Evolutionary conservation across 192 early-diverging fungal genomes (phyloP).

Genomic region (Coemansia guatemalensis): DNA sequence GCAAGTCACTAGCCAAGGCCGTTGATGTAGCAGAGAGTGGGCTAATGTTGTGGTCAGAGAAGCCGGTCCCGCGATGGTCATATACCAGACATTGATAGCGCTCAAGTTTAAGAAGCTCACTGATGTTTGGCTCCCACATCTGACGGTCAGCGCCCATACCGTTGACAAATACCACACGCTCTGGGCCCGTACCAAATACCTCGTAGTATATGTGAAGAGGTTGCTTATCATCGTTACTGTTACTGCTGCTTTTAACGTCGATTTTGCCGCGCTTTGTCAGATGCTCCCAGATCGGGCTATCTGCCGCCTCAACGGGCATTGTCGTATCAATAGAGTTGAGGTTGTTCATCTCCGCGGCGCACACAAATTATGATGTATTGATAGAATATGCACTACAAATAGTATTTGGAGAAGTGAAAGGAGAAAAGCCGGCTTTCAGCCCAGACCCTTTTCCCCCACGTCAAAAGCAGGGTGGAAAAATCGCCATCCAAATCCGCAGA

Average conservation of each 20-base stretch:
- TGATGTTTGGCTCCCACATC: slow-evolving; percentile 52
- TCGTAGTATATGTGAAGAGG: slow-evolving; percentile 46
- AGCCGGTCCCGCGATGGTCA: slow-evolving; percentile 84
- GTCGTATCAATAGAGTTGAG: slow-evolving; percentile 35
- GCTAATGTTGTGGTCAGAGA: slow-evolving; percentile 18
- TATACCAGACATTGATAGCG: slow-evolving; percentile 69
- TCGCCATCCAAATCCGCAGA: no score
- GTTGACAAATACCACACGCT: slow-evolving; percentile 41
- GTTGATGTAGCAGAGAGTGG: slow-evolving; percentile 14
- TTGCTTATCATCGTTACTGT: neutral
- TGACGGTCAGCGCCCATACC: slow-evolving; percentile 53
- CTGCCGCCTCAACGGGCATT: slow-evolving; percentile 41
- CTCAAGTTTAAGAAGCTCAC: slow-evolving; percentile 58
- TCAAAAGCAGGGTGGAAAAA: no score
- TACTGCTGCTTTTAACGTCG: slow-evolving; percentile 10
- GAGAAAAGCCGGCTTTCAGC: no score
- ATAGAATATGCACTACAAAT: no score
- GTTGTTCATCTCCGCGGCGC: slow-evolving; percentile 13
- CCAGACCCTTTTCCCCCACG: no score
- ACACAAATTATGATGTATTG: no score
- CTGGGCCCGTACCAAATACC: slow-evolving; percentile 27
- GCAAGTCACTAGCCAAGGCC: slow-evolving; percentile 59
- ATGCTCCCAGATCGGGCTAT: slow-evolving; percentile 42
- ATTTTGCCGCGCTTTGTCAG: slow-evolving; percentile 43
- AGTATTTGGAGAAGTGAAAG: no score